Percentiles rank a stretch among this genome's conserved stretches.
Evolutionary conservation across 805 yeast genomes (phyloP).

Genomic region (Starmerella sirachaensis): DNA sequence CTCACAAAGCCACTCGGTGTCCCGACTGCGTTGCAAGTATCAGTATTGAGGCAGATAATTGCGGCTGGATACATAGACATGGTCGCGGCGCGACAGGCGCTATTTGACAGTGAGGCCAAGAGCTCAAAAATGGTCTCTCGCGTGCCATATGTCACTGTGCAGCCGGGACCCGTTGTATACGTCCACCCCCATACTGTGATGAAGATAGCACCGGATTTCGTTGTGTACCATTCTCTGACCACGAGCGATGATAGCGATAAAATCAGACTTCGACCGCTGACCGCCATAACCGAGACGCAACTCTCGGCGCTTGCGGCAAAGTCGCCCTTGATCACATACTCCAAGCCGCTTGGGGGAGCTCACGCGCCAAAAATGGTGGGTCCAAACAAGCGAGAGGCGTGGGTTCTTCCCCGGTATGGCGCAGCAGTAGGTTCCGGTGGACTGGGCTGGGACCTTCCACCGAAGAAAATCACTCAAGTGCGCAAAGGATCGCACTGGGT

Average conservation of each 20-base stretch:
- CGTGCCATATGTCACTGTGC: constrained; percentile 41
- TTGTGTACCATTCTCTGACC: constrained; percentile 63
- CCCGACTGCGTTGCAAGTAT: constrained; percentile 58
- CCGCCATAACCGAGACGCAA: constrained; percentile 63
- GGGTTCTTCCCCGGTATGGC: constrained; percentile 84
- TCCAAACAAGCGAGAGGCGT: constrained; percentile 65
- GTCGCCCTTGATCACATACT: constrained; percentile 64
- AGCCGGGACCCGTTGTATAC: constrained; percentile 34
- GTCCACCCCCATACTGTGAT: constrained; percentile 72
- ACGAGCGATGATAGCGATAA: constrained; percentile 36
- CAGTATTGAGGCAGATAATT: constrained; percentile 78
- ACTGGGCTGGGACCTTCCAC: constrained; percentile 85
- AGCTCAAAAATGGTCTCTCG: constrained; percentile 42
- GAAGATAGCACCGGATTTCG: constrained; percentile 59
- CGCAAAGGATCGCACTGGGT: constrained; percentile 61
- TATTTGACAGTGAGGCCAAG: constrained; percentile 52
- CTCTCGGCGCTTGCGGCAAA: constrained; percentile 64
- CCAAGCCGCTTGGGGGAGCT: constrained; percentile 87
- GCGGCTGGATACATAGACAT: constrained; percentile 90
- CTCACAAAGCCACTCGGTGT: constrained; percentile 41
- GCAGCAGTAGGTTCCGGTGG: constrained; percentile 74
- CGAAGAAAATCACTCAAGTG: constrained; percentile 59
- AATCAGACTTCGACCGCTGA: constrained; percentile 60
- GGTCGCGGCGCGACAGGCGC: constrained; percentile 60
- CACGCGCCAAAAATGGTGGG: constrained; percentile 63